A percentile compares a stretch with the other conserved stretches of the same genome.
Conservation (phyloP, 306 rosid species). For the Hylodesmum podocarpum region DNA sequence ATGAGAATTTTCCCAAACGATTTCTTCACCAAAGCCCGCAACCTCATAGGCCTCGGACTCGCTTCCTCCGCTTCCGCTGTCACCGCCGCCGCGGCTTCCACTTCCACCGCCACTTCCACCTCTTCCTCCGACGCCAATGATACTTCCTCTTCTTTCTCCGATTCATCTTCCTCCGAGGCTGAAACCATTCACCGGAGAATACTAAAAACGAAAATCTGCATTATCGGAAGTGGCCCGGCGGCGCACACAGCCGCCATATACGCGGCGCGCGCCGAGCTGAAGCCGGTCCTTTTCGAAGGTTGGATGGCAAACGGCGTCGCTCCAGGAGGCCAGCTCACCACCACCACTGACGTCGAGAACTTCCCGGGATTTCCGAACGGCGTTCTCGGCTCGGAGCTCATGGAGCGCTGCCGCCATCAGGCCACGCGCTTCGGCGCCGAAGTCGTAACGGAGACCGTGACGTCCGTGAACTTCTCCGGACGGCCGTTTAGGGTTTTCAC, state of each 20-base stretch:
- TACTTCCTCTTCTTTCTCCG: background rate
- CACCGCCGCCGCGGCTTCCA: background rate
- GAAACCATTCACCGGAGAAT: slow-evolving; percentile 26
- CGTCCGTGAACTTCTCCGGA: slow-evolving; percentile 60
- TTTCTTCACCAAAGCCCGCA: slow-evolving; percentile 41
- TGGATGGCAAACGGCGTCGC: slow-evolving; percentile 90
- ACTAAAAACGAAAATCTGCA: slow-evolving; percentile 68
- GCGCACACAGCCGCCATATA: slow-evolving; percentile 91
- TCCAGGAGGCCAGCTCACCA: slow-evolving; percentile 90
- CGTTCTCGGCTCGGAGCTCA: slow-evolving; percentile 64
- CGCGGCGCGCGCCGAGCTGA: slow-evolving; percentile 80
- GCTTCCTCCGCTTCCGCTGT: slow-evolving; percentile 25
- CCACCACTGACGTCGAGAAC: slow-evolving; percentile 90
- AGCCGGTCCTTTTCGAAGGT: slow-evolving; percentile 81
- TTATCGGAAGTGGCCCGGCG: slow-evolving; percentile 89
- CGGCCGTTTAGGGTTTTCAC: slow-evolving; percentile 61
- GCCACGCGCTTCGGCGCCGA: slow-evolving; percentile 68
- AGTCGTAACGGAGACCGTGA: slow-evolving; percentile 67
- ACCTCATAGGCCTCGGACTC: slow-evolving; percentile 39
- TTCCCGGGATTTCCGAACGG: slow-evolving; percentile 86
- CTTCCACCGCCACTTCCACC: background rate
- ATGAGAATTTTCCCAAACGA: slow-evolving; percentile 32
- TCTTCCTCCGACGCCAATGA: background rate
- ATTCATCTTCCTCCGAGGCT: background rate
- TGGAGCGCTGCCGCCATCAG: slow-evolving; percentile 68